Evolutionary conservation across 345 rosid species (phyloP).

Genomic region (Bruguiera gymnorhiza): DNA sequence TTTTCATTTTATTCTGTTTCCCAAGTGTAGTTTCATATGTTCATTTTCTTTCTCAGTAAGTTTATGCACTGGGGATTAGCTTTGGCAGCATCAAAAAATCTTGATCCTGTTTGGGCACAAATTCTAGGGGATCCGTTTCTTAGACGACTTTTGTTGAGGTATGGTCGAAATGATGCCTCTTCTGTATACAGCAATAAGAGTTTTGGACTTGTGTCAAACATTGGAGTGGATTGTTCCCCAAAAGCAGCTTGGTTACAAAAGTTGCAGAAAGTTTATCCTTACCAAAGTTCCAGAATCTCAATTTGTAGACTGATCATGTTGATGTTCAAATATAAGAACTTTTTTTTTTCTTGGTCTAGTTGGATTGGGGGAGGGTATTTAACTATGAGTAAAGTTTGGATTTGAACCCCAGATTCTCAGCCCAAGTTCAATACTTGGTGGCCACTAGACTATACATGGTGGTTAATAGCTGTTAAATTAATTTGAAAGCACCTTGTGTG

Average conservation of each 20-base stretch:
- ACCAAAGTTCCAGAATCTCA: not conserved
- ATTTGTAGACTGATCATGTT: conserved; percentile 76
- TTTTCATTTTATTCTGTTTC: no score
- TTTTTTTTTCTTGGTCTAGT: not conserved
- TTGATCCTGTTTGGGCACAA: conserved; percentile 91
- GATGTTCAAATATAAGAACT: conserved; percentile 86
- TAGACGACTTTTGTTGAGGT: conserved; percentile 85
- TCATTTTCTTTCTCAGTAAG: not conserved
- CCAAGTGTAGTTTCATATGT: not conserved
- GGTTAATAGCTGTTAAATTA: no score
- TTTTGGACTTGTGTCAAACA: not conserved
- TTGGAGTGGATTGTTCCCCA: not conserved
- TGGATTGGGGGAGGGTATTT: no score
- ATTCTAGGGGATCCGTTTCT: conserved; percentile 81
- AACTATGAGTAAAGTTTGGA: no score
- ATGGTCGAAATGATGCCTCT: conserved; percentile 10
- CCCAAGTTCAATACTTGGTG: conserved; percentile 29
- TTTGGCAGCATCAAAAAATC: conserved; percentile 61
- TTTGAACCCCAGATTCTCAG: no score
- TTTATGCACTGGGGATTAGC: conserved; percentile 55
- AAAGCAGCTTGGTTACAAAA: no score
- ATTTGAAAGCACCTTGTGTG: conserved; percentile 44
- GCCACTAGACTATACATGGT: no score
- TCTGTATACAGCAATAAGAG: not conserved
- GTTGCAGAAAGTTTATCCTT: not conserved